phyloP scores from a whole-genome alignment of 2,329 filamentous ascomycete species.

The Colletotrichum sp. region DNA sequence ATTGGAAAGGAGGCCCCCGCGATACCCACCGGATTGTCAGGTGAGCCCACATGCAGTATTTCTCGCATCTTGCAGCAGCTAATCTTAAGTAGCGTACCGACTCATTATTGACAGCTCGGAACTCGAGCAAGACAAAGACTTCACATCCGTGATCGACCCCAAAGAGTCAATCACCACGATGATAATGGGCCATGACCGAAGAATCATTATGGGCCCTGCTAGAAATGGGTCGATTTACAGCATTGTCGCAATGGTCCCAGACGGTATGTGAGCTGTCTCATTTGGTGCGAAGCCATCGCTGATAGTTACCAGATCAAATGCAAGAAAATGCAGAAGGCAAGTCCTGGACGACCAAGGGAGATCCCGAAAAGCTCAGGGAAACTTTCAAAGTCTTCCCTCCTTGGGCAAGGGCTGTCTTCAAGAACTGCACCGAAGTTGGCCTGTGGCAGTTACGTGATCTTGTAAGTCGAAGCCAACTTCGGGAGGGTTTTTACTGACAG shows the following conservation, averaged over 20 bases:
- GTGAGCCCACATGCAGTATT: background rate
- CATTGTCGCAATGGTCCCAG: slow-evolving; percentile 48
- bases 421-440: slow-evolving; percentile 34
- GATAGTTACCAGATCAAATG: slow-evolving; percentile 31
- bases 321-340: slow-evolving; percentile 38
- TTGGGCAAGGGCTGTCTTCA: slow-evolving; percentile 40
- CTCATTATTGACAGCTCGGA: slow-evolving; percentile 29
- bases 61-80: background rate
- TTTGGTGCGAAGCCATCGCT: background rate
- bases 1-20: slow-evolving; percentile 22
- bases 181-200: slow-evolving; percentile 45
- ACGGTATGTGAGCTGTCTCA: slow-evolving; percentile 21
- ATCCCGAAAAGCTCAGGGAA: slow-evolving; percentile 38
- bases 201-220: slow-evolving; percentile 51
- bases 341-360: slow-evolving; percentile 44
- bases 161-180: slow-evolving; percentile 45
- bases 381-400: slow-evolving; percentile 44
- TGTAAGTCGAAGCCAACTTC: background rate
- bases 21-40: slow-evolving; percentile 37
- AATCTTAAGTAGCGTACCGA: slow-evolving; percentile 32
- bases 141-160: slow-evolving; percentile 35
- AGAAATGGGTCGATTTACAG: slow-evolving; percentile 44
- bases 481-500: background rate
- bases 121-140: slow-evolving; percentile 9
- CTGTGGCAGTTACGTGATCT: slow-evolving; percentile 51